Percentiles rank a stretch among this genome's conserved stretches.
These are phyloP conservation scores for Leucocoprinus birnbaumii DNA, from an alignment of 768 basidiomycete species.

Conservation along the genomic window DNA sequence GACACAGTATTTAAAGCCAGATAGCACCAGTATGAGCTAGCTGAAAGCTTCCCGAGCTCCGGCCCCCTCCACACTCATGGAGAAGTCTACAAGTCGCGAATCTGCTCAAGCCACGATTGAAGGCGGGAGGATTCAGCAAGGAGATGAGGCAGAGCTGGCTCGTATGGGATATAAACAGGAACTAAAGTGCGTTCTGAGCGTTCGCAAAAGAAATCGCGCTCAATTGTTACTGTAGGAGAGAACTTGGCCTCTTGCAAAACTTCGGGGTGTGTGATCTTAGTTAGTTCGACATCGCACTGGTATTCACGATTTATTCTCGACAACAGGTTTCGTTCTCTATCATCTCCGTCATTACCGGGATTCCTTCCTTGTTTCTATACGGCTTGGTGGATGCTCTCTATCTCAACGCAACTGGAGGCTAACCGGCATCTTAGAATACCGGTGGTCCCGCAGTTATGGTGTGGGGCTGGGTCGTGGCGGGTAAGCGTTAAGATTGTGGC, in stretches of 20 bases:
- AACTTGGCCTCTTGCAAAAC: constrained; percentile 52
- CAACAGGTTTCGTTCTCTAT: constrained; percentile 64
- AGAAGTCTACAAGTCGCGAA: not conserved
- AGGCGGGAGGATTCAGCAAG: not conserved
- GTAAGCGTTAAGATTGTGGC: constrained; percentile 30
- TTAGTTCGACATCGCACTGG: not conserved
- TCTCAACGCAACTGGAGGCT: not conserved
- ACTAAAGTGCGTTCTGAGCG: constrained; percentile 37
- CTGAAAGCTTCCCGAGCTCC: not conserved
- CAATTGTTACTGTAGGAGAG: constrained; percentile 40
- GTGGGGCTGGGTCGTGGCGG: constrained; percentile 68
- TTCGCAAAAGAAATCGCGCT: not conserved
- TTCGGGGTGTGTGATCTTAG: constrained; percentile 49
- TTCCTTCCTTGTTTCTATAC: constrained; percentile 66
- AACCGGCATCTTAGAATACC: constrained; percentile 43
- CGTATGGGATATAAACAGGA: constrained; percentile 76
- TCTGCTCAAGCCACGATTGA: too few relatives aligned
- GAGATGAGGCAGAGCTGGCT: constrained; percentile 63
- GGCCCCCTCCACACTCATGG: not conserved
- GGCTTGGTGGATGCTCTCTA: constrained; percentile 48
- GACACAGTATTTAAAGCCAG: not conserved
- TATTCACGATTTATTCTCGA: constrained; percentile 11
- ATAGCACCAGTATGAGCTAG: not conserved
- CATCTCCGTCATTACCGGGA: constrained; percentile 72
- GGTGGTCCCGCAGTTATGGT: constrained; percentile 79